Percentiles rank a stretch among this genome's conserved stretches.
These are phyloP conservation scores for Pyrenochaeta sp. DNA, from an alignment of 2,329 filamentous ascomycete species.

Conservation along the genomic window DNA sequence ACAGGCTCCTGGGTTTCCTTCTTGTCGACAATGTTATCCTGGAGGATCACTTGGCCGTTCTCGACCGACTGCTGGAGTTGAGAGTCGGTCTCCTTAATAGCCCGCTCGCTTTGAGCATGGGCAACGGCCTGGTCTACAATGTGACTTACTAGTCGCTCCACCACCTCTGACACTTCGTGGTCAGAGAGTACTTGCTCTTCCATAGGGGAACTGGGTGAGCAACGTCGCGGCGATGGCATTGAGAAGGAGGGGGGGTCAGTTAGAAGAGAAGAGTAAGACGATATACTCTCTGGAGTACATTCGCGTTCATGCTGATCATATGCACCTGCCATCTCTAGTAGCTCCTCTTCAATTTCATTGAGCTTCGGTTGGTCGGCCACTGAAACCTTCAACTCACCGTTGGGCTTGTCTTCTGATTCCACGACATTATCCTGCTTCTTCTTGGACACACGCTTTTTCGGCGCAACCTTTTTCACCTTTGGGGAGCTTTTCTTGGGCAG, in stretches of 20 bases:
- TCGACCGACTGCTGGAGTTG: too few species aligned
- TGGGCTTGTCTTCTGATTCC: neutral
- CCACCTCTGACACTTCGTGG: neutral
- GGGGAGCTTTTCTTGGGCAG: neutral
- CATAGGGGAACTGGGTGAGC: neutral
- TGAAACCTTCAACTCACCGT: neutral
- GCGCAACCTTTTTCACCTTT: neutral
- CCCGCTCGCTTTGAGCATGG: too few species aligned
- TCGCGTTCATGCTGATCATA: slow-evolving; percentile 1
- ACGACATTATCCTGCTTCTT: neutral
- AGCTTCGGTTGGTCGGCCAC: slow-evolving; percentile 3
- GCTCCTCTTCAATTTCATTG: slow-evolving; percentile 3
- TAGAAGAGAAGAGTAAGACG: neutral
- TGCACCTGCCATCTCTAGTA: slow-evolving; percentile 5
- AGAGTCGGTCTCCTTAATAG: too few species aligned
- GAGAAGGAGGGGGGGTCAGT: neutral
- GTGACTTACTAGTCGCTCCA: neutral
- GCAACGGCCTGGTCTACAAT: neutral
- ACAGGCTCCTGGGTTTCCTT: too few species aligned
- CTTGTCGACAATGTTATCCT: too few species aligned
- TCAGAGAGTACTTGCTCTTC: neutral
- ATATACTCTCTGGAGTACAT: neutral
- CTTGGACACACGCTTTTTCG: neutral
- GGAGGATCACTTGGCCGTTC: too few species aligned
- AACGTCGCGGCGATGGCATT: neutral